Conservation (phyloP, 2,329 filamentous ascomycete species). For the Penicillium sp. region DNA sequence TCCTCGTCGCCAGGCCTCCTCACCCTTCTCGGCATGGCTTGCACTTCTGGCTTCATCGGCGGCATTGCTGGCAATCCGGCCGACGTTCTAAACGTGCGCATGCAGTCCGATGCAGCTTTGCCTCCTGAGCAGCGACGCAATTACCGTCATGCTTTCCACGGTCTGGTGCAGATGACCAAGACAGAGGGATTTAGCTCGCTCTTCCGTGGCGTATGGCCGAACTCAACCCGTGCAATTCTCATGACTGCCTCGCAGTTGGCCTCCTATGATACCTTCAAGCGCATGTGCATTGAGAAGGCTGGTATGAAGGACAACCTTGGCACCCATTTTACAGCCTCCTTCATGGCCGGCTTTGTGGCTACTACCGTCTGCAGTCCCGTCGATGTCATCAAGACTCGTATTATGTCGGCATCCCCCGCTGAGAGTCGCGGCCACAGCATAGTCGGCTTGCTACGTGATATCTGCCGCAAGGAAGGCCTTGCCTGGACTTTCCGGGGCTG, state of each 20-base stretch:
- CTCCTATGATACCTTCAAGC: constrained; percentile 64
- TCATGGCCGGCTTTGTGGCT: constrained; percentile 63
- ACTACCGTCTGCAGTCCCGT: constrained; percentile 66
- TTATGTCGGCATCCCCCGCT: constrained; percentile 56
- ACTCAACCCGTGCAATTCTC: constrained; percentile 60
- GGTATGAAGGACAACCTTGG: constrained; percentile 55
- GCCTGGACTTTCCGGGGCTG: constrained; percentile 65
- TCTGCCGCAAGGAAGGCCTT: constrained; percentile 57
- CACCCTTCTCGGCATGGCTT: constrained; percentile 78
- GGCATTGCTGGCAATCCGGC: constrained; percentile 90
- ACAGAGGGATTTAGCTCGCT: constrained; percentile 74
- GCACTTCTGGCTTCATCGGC: constrained; percentile 78
- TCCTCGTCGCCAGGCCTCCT: constrained; percentile 62
- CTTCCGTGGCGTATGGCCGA: constrained; percentile 72
- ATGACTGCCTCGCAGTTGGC: constrained; percentile 65
- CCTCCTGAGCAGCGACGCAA: constrained; percentile 71
- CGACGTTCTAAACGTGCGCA: constrained; percentile 95
- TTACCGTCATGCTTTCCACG: constrained; percentile 85
- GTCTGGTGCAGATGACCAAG: constrained; percentile 79
- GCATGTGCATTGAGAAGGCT: constrained; percentile 51
- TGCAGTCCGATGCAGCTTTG: constrained; percentile 89
- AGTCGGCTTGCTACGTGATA: constrained; percentile 51
- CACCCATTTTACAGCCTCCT: constrained; percentile 62
- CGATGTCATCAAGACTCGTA: constrained; percentile 64
- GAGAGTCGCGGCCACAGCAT: constrained; percentile 47